A percentile compares a stretch with the other conserved stretches of the same genome.
phyloP scores from a whole-genome alignment of 805 yeast genomes.

The Barnettozyma californica region DNA sequence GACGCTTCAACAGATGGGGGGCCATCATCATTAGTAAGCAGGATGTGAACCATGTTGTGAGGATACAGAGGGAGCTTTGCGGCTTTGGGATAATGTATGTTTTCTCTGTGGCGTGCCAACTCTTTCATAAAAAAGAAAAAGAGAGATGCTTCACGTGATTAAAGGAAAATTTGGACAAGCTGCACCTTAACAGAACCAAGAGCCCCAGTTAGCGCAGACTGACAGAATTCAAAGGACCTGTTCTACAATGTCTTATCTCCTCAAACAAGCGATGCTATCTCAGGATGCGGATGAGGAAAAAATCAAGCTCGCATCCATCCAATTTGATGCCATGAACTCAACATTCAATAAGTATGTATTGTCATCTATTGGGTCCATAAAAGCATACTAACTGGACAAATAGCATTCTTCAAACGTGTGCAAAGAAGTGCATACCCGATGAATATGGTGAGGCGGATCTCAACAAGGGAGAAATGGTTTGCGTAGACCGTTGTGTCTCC shows the following conservation, averaged over 20 bases:
- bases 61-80: background rate
- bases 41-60: slow-evolving; percentile 21
- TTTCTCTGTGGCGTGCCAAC: background rate
- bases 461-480: slow-evolving; percentile 75
- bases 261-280: slow-evolving; percentile 38
- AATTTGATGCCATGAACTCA: slow-evolving; percentile 56
- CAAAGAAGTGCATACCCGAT: slow-evolving; percentile 74
- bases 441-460: slow-evolving; percentile 82
- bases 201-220: background rate
- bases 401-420: slow-evolving; percentile 57
- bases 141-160: background rate
- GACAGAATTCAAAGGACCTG: background rate
- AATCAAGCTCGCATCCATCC: slow-evolving; percentile 59
- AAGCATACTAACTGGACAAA: background rate
- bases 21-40: slow-evolving; percentile 90
- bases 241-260: slow-evolving; percentile 56
- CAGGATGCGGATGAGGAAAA: slow-evolving; percentile 56
- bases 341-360: slow-evolving; percentile 41
- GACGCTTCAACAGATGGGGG: slow-evolving; percentile 77
- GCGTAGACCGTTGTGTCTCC: slow-evolving; percentile 81
- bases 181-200: background rate
- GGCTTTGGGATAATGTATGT: background rate
- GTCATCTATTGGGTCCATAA: background rate
- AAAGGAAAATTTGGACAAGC: background rate
- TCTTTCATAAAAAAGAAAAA: background rate